Base-by-base conservation (phyloP, 2,329 filamentous ascomycete species). In the Phialophora verrucosa region DNA sequence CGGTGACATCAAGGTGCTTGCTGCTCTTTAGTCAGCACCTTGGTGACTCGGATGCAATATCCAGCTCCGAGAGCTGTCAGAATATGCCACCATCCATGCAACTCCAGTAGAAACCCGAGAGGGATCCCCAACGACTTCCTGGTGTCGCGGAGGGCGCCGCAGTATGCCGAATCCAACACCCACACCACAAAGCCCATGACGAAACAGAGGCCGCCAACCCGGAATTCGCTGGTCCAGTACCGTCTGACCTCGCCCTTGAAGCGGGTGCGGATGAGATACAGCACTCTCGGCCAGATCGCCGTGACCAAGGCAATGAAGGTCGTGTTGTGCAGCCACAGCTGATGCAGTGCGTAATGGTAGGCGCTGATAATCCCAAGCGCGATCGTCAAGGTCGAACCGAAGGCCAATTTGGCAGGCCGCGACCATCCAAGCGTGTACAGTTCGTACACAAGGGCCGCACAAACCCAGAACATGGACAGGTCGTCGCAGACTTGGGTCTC, bases 21-120 rank as follows among this genome's bases (percentile, higher is more conserved):
- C 27, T 64, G 55, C 32, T 31, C 31, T 23, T 47, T 59, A 14
- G 66, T 71, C 44, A 71, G 49, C 35, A 56, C 35, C 47, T 70
- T 68, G 4, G 69, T 68, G 38, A 72, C 66, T 17, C 65, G 63
- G 50, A 72, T 70, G 55, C 61, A 69, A 63, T 72, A 67, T 12
- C 66, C 70, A 38, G 71, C 71, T 38, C 70, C 71, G 4, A 70
- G 23, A 7, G 71, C 70, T 2, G 71, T 72, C 27, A 72, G 32
- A 38, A 72, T 63, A 59, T 72, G 71, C 71, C 70, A 76, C 74
- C 75, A 76, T 8, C 74, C 75, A 62, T 76, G 75, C 44, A 76
- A 69, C 54, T 76, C 75, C 17, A 76, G 65, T 25, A 71, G 11
- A 57, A 73, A 76, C 1, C 69, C 74, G 65, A 68, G 72, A 3